Base-by-base conservation (phyloP, 2,329 filamentous ascomycete genomes). In the Torrubiellomyces zombiae region DNA sequence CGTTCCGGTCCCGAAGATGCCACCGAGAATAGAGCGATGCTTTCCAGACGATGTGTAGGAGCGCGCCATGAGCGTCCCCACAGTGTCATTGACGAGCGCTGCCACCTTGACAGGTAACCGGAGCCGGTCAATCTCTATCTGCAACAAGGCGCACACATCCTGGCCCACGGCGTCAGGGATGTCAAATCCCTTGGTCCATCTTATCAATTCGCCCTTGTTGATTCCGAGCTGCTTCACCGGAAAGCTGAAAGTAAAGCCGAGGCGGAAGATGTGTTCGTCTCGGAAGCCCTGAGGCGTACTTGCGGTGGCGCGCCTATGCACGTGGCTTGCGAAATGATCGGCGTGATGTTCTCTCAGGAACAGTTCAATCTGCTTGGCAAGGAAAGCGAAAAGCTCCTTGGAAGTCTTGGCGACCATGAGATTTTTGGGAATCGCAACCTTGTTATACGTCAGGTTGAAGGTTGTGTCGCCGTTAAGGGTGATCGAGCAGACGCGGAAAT, bases 211-310 rank as follows among this genome's bases (percentile, higher is more conserved):
- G 32, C 89, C 89, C 55, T 83, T 86, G 63, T 95, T 95, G 49
- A 98, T 93, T 19, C 82, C 85, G 29, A 79, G 63, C 50, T 98
- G 89, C 47, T 91, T 72, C 19, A 95, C 85, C 3, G 89, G 89
- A 57, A 95, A 98, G 47, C 80, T 92, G 55, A 98, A 98, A 26
- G 89, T 98, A 56, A 98, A 98, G n/a, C 89, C 89, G 20, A 98
- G 63, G 40, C 83, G 79, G 56, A 95, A 93, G 32, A 89, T 69
- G 30, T 86, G 64, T 47, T 86, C 72, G 33, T 82, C 72, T 27
- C 60, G 58, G 44, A 60, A 72, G 15, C 67, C 69, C 24, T 66
- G 58, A 12, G 61, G 60, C 14, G 62, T 60, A 46, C 63, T 69
- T 23, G 60, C 51, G 3, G 71, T 73, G 34, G 67, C 56, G 32